Evolutionary conservation across 2,329 filamentous ascomycete species (phyloP).

Genomic region (Cercospora zeae-maydis): DNA sequence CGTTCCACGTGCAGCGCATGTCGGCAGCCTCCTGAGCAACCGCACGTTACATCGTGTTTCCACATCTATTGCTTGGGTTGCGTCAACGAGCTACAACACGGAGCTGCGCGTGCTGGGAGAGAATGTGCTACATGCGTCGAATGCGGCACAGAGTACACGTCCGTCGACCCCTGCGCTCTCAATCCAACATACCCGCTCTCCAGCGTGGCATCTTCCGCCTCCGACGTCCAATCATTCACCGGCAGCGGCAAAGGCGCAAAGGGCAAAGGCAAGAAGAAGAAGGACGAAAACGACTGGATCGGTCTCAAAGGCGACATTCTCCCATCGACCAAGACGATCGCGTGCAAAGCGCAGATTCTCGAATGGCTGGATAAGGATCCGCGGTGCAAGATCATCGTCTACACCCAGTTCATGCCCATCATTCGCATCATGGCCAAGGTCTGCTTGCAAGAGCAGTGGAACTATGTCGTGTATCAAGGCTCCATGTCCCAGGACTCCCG

Average conservation of each 20-base stretch:
- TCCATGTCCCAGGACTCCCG: slow-evolving; percentile 46
- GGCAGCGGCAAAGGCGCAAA: slow-evolving; percentile 7
- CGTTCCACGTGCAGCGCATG: slow-evolving; percentile 46
- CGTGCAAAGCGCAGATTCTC: slow-evolving; percentile 45
- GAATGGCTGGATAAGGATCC: slow-evolving; percentile 46
- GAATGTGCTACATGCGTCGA: slow-evolving; percentile 33
- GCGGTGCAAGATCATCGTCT: slow-evolving; percentile 54
- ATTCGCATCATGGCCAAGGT: slow-evolving; percentile 51
- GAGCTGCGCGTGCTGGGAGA: slow-evolving; percentile 29
- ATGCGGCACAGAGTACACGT: slow-evolving; percentile 35
- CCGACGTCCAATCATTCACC: background rate
- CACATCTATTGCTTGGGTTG: slow-evolving; percentile 57
- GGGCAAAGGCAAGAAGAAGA: slow-evolving; percentile 10
- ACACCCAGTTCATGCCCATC: slow-evolving; percentile 57
- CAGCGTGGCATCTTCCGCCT: background rate
- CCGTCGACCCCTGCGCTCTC: slow-evolving; percentile 5
- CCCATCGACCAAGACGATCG: slow-evolving; percentile 46
- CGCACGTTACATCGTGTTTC: slow-evolving; percentile 50
- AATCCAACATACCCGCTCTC: background rate
- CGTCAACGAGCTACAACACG: slow-evolving; percentile 35
- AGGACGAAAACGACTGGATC: slow-evolving; percentile 39
- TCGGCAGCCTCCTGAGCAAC: slow-evolving; percentile 37
- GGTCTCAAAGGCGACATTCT: slow-evolving; percentile 38
- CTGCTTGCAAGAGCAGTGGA: slow-evolving; percentile 51
- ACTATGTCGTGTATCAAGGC: slow-evolving; percentile 49